Base-by-base conservation (phyloP, 1,139 yeast genomes). In the Yamadazyma blattariae region DNA sequence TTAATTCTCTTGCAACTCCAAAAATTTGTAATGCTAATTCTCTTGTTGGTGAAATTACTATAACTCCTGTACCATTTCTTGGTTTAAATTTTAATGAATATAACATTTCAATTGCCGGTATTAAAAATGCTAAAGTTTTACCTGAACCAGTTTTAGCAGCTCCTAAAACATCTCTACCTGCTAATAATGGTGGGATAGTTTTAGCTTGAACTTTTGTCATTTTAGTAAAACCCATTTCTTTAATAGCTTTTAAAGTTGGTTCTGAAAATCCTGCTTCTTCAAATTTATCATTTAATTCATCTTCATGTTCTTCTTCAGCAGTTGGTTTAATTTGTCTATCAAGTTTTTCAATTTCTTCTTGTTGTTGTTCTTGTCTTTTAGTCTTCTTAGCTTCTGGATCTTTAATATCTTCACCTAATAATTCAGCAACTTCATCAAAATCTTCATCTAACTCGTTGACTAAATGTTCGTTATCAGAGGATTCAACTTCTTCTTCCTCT, bases 141-240 rank as follows among this genome's bases (percentile, higher is more conserved):
- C 99, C 99, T 22, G 96, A 86, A 51, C 99, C 99, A 1, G 99
- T 94, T 54, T 97, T 77, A 15, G 99, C 99, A 96, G 94, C 94
- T 52, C 97, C 97, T 38, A 90, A 74, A 18, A 90, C 97, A 64
- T 90, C 97, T 51, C 90, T 78, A 29, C 98, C 97, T 0, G 97
- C 96, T 49, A 90, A 68, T 46, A 92, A 70, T 12, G 97, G 97
- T 7, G 97, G 97, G 39, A 90, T 90, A 12, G 97, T 88, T 59
- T 89, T 81, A 25, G 95, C 85, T 63, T 90, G 98, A 11, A 90
- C 97, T 40, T 82, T 77, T 5, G 98, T 92, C 97, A 90, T 87
- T 39, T 71, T 82, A 14, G 77, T 70, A 64, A 90, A 90, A 1
- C 96, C 97, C 96, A 92, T 85, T 29, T 79, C 82, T 29, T 69